Base-by-base conservation (phyloP, 2,329 filamentous ascomycete species). In the Beauveria bassiana region DNA sequence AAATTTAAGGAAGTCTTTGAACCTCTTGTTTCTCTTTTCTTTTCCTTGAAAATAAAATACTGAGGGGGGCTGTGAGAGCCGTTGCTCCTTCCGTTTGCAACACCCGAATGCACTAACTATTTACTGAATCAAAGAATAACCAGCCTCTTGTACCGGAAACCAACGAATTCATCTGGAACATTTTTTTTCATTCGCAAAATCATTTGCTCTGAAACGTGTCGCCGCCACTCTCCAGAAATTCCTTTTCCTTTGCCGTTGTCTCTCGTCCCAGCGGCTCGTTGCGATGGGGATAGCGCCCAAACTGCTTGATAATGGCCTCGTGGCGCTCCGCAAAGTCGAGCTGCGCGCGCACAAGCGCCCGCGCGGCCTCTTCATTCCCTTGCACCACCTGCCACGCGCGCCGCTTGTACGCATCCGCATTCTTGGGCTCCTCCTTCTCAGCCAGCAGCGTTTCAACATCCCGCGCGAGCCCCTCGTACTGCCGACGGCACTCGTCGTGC, bases 281-380 rank as follows among this genome's bases (percentile, higher is more conserved):
- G 6, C 84, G 73, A 70, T 86, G 80, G 9, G 84, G 84, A 71
- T 85, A 87, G 59, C 84, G 71, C 1, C 83, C 83, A 68, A 86
- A 87, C 61, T 63, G 73, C 61, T 76, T 70, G 43, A 87, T 70
- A 16, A 85, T 79, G 24, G 75, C 75, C 24, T 69, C 67, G 67
- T 87, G 84, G 65, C 73, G 75, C 65, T 70, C 70, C 64, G 78
- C 76, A 54, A 77, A 76, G 3, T 71, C 69, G 3, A 67, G 14
- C 10, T 66, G 66, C n/a, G 46, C 56, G 16, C 66, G 59, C 1
- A 67, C 69, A 6, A 74, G 24, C 20, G 62, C 58, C 46, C 61
- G 66, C 0, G 72, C 66, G 2, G 68, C 68, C 3, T 71, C 67
- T 3, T 68, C 67, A 20, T 70, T 64, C 2, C 58, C 62, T 2